Base-by-base conservation (phyloP, 2,329 filamentous ascomycete genomes). In the Gliomastix tumulicola region DNA sequence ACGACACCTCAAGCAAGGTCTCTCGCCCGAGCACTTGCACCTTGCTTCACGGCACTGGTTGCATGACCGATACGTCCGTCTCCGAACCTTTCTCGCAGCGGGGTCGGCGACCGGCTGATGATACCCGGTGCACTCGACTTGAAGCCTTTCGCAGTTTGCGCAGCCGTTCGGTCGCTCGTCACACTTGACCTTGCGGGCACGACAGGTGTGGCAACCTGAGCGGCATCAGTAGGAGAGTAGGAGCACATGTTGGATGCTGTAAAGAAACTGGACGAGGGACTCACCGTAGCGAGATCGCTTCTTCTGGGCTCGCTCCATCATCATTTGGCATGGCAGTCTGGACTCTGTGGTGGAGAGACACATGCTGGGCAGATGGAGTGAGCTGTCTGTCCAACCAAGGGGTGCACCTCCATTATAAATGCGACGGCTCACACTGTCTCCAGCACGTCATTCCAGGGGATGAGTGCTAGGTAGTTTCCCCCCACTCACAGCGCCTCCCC, bases 161-260 rank as follows among this genome's bases (percentile, higher is more conserved):
- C 44, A 46, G 18, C 34, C 37, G 21, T 37, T 30, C 7, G 27
- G 38, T 12, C 44, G 38, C 30, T 46, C 44, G 31, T 46, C 44
- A 19, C 44, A 46, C 39, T 46, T 46, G 22, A 46, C 44, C 38
- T 46, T 18, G 10, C 30, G 17, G 5, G 9, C 10, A 3, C 30
- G 21, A 17, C 20, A 17, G 5, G 21, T 43, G 3, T 19, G 10
- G 23, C 36, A 35, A 12, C 21, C 25, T 37, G 22, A 2, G 19
- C 21, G 11, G 15, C n/a, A n/a, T 30, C 21, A n/a, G 18, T 21
- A 36, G 11, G 23, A 17, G 28, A 28, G 21, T 15, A 27, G 12
- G 3, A 30, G 12, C 10, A 18, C 10, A 17, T 7, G 18, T 15
- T 13, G 30, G 12, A 7, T 15, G 13, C 13, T 17, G 30, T 9